Base-by-base conservation (phyloP, 257 asterid genomes). In the Salvia hispanica region DNA sequence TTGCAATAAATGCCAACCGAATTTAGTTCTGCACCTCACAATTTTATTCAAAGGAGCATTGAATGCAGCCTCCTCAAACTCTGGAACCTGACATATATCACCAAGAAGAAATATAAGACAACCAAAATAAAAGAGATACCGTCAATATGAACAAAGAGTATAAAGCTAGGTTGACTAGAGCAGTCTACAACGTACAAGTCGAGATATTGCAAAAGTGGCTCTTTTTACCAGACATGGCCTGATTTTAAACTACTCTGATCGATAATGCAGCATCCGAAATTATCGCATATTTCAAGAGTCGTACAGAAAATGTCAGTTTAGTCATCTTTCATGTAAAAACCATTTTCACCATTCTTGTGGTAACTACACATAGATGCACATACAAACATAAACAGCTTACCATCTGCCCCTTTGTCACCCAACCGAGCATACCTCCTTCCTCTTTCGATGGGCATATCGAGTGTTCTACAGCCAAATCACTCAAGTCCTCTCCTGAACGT, bases 361-460 rank as follows among this genome's bases (percentile, higher is more conserved):
- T 25, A 58, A 55, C 45, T 52, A 36, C 56, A 34, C 39, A 34
- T 34, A 3, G 34, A 72, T 14, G 62, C 57, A 58, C 58, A 70
- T 33, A 65, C 55, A 67, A 51, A 50, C 48, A 67, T 48, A 58
- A 66, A 66, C 36, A 78, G 45, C 95, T 62, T 86, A 93, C 99
- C 99, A 93, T 90, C 82, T 93, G 97, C 31, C 97, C 99, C 85
- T 79, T 93, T 75, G 86, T 82, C 80, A 93, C 99, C 99, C 99
- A 93, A 73, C 99, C 99, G 76, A 93, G 99, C 97, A 90, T 90
- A 48, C 99, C 99, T 12, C 99, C 99, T 55, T 88, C 94, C 71
- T 93, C 92, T 81, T 88, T 90, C 18, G 99, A 93, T 56, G 99
- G 97, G 76, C 96, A 92, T 51, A 87, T 79, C 0, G 99, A 93